phyloP scores from a whole-genome alignment of 768 basidiomycete species.

The Trametes punicea region DNA sequence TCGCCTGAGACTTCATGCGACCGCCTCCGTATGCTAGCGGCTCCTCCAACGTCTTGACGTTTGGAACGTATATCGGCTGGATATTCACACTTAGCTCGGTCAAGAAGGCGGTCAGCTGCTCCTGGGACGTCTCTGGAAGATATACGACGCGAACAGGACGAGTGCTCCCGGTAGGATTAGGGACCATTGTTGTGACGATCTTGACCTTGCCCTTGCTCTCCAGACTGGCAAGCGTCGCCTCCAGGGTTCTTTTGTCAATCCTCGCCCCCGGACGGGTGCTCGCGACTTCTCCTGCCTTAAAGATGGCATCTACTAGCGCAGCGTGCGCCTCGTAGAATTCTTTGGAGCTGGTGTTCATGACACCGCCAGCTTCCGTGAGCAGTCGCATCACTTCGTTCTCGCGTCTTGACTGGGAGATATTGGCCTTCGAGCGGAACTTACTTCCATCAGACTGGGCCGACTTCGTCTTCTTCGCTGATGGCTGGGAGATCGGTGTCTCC shows the following conservation, averaged over 20 bases:
- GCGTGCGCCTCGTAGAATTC: conserved; percentile 69
- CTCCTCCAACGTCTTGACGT: conserved; percentile 51
- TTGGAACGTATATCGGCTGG: conserved; percentile 25
- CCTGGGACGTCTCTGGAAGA: conserved; percentile 54
- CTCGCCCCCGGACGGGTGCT: conserved; percentile 67
- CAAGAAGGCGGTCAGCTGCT: conserved; percentile 56
- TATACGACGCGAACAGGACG: conserved; percentile 63
- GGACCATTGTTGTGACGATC: conserved; percentile 61
- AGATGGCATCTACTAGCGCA: conserved; percentile 54
- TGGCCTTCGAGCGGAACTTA: conserved; percentile 42
- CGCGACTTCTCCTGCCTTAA: conserved; percentile 59
- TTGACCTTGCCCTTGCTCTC: conserved; percentile 68
- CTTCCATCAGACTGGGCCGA: not conserved
- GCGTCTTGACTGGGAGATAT: conserved; percentile 74
- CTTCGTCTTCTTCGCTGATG: conserved; percentile 16
- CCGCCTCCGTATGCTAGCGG: conserved; percentile 54
- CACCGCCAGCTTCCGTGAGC: conserved; percentile 63
- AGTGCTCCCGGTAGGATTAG: conserved; percentile 54
- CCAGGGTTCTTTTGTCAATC: conserved; percentile 72
- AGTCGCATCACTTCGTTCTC: conserved; percentile 77
- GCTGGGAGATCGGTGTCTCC: conserved; percentile 10
- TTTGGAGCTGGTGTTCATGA: conserved; percentile 60
- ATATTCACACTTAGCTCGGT: conserved; percentile 43
- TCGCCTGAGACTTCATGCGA: not conserved
- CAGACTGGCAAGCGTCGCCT: conserved; percentile 54